Evolutionary conservation across 805 yeast species (phyloP).

Genomic region (Hermanozyma aechmeae): DNA sequence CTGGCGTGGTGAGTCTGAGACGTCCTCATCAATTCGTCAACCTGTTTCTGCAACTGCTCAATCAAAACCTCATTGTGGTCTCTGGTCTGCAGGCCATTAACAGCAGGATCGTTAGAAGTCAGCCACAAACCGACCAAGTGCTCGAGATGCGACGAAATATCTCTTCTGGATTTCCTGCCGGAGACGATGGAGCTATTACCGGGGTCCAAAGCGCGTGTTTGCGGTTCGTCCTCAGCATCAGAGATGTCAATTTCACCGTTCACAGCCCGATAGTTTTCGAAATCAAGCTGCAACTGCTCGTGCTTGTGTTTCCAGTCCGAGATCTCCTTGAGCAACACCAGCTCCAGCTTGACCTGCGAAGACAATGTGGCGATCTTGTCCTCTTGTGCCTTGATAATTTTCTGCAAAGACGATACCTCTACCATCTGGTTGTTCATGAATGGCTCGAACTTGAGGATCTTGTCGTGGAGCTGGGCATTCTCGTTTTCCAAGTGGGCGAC

Average conservation of each 20-base stretch:
- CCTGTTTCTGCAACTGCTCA: constrained; percentile 40
- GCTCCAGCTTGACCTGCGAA: constrained; percentile 33
- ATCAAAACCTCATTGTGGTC: constrained; percentile 17
- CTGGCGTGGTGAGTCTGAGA: constrained; percentile 33
- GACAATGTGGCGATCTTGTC: constrained; percentile 32
- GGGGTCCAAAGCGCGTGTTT: constrained; percentile 5
- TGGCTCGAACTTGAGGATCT: constrained; percentile 39
- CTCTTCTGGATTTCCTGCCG: constrained; percentile 15
- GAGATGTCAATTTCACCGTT: constrained; percentile 21
- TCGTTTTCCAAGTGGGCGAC: constrained; percentile 38
- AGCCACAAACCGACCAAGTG: constrained; percentile 26
- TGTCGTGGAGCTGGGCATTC: constrained; percentile 30
- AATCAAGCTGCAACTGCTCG: constrained; percentile 36
- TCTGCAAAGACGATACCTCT: constrained; percentile 44
- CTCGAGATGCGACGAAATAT: constrained; percentile 26
- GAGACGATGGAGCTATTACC: constrained; percentile 16
- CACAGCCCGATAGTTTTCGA: constrained; percentile 28
- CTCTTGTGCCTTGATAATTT: constrained; percentile 45
- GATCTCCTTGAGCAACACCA: constrained; percentile 35
- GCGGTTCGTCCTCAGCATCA: constrained; percentile 17
- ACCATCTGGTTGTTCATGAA: constrained; percentile 44
- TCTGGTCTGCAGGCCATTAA: constrained; percentile 2
- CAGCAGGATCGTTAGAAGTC: constrained; percentile 3
- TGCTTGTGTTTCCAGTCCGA: constrained; percentile 39
- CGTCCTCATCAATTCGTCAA: constrained; percentile 44